Base-by-base conservation (phyloP, 495 filamentous ascomycete species). In the Aspergillus biplanus region DNA sequence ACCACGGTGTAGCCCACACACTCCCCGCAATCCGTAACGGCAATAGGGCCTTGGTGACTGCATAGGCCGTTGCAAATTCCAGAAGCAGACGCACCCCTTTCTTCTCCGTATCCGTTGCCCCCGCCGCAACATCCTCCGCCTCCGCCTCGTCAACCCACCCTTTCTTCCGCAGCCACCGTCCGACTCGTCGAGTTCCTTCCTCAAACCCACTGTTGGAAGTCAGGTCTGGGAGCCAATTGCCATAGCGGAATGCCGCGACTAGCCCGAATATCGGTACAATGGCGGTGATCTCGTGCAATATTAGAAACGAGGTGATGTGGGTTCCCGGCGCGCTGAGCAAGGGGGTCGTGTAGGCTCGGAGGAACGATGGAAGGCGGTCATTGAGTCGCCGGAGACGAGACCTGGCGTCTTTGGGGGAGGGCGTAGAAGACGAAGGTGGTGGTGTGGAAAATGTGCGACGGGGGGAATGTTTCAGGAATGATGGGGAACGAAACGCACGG, bases 1-100 rank as follows among this genome's bases (percentile, higher is more conserved):
- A 95, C 93, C 93, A 97, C 47, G 95, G 95, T 56, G 95, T 97
- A 13, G 85, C 89, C 91, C 89, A 95, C 32, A 96, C 80, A 75
- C 93, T 96, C 13, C 85, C 69, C 6, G 85, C 81, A 62, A 99
- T 82, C 63, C 95, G 81, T 7, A 89, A 65, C 6, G 95, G 92
- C 65, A 97, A 72, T 60, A 97, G 67, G 18, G 89, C 87, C 73
- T 99, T 99, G 16, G 90, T 92, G 60, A 97, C 80, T 1, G 91
- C 90, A 76, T 91, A 99, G 18, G 95, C 95, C 39, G 93, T 89
- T 15, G 90, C 94, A 56, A 97, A 85, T 75, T 89, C 83, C 16
- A 87, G 67, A 16, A 89, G 77, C 57, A 90, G 77, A 46, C 81
- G 80, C 54, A 86, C 83, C 6, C 81, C 82, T 53, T 64, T 75